Percentiles rank a stretch among this genome's conserved stretches.
Evolutionary conservation across 192 early-diverging fungal genomes (phyloP).

Genomic region (Backusella mclennaniae): DNA sequence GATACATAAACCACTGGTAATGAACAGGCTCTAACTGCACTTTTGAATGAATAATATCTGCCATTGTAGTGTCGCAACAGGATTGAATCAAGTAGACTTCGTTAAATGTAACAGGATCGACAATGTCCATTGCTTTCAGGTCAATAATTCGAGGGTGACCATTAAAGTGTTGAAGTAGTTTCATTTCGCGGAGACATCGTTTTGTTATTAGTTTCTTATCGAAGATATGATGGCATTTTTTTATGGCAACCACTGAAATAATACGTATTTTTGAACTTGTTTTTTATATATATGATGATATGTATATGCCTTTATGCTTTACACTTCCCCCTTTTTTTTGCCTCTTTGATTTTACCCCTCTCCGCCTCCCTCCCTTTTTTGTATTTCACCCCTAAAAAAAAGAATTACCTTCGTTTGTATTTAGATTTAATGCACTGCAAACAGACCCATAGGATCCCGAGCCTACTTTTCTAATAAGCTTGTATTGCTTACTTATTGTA

Average conservation of each 20-base stretch:
- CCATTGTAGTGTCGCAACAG: constrained; percentile 72
- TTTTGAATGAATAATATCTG: constrained; percentile 68
- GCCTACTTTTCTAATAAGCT: constrained; percentile 79
- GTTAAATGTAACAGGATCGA: constrained; percentile 49
- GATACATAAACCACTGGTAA: constrained; percentile 71
- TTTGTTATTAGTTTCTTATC: constrained; percentile 87
- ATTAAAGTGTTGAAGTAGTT: constrained; percentile 88
- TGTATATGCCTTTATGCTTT: neutral
- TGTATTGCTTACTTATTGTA: constrained; percentile 53
- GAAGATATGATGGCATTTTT: constrained; percentile 82
- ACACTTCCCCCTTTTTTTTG: neutral
- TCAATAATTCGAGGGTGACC: constrained; percentile 62
- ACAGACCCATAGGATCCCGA: constrained; percentile 90
- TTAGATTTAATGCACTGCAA: constrained; percentile 49
- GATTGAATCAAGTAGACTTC: constrained; percentile 58
- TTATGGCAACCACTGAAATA: constrained; percentile 82
- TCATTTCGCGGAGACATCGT: constrained; percentile 88
- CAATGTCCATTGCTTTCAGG: constrained; percentile 69
- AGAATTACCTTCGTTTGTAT: constrained; percentile 26
- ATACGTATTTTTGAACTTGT: constrained; percentile 22
- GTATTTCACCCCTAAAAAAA: neutral
- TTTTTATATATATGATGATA: constrained; percentile 3
- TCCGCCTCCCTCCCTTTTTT: neutral
- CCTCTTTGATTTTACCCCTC: neutral
- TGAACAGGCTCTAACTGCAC: constrained; percentile 31